Evolutionary conservation across 176 grass and related monocot genomes (phyloP).

Genomic region (Themeda triandra): DNA sequence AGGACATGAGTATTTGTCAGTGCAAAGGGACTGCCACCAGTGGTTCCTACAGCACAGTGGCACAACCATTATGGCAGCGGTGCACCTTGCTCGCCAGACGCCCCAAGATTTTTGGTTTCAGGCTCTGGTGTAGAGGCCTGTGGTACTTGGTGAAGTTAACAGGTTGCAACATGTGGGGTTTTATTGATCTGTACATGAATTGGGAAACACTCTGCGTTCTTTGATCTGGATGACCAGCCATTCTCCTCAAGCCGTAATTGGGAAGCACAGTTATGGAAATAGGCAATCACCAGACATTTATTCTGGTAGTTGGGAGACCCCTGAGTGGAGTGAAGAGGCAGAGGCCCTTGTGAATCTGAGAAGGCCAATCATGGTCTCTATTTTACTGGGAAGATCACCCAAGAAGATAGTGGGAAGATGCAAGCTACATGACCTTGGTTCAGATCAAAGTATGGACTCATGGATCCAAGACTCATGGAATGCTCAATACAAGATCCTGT

Average conservation of each 20-base stretch:
- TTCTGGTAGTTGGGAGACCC: background rate
- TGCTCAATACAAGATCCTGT: too few relatives aligned
- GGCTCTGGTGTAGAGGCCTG: background rate
- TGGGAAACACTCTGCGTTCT: background rate
- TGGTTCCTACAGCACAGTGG: background rate
- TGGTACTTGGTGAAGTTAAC: background rate
- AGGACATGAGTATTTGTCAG: background rate
- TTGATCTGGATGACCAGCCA: background rate
- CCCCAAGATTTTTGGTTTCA: background rate
- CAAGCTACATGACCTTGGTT: background rate
- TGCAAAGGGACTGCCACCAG: background rate
- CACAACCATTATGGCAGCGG: background rate
- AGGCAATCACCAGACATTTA: background rate
- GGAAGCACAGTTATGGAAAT: background rate
- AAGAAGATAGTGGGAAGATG: background rate
- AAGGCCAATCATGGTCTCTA: background rate
- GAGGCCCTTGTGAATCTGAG: background rate
- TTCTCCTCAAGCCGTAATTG: background rate
- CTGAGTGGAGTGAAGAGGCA: background rate
- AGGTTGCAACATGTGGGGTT: background rate
- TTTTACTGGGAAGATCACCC: background rate
- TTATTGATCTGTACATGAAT: background rate
- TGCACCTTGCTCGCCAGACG: background rate
- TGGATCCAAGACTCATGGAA: too few relatives aligned
- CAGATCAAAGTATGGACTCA: background rate